phyloP scores from a whole-genome alignment of 2,329 filamentous ascomycete genomes.

The Arthrobotrys entomopaga region DNA sequence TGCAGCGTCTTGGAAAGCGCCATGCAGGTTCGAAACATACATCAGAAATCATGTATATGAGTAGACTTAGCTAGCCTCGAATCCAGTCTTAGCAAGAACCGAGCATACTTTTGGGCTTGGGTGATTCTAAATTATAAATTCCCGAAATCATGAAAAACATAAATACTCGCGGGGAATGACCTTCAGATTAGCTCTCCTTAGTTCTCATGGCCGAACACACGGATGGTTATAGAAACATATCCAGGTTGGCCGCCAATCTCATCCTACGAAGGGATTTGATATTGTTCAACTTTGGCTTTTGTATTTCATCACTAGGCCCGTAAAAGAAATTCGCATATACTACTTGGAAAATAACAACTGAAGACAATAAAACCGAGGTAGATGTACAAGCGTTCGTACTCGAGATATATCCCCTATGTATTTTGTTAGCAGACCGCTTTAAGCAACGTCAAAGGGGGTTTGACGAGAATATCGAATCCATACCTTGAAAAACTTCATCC shows the following conservation, averaged over 20 bases:
- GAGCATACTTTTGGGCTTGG: too few relatives aligned
- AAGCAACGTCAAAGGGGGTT: neutral
- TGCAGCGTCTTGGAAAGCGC: too few relatives aligned
- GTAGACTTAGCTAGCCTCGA: too few relatives aligned
- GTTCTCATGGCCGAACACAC: slow-evolving; percentile 54
- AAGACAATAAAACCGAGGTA: neutral
- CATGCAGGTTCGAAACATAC: too few relatives aligned
- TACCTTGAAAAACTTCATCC: slow-evolving; percentile 53
- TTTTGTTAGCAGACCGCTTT: neutral
- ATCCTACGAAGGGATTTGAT: slow-evolving; percentile 37
- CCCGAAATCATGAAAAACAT: neutral
- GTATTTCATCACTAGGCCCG: slow-evolving; percentile 52
- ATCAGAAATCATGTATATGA: too few relatives aligned
- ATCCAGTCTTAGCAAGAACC: too few relatives aligned
- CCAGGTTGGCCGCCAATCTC: slow-evolving; percentile 50
- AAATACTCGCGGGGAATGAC: slow-evolving; percentile 10
- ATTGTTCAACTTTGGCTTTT: slow-evolving; percentile 52
- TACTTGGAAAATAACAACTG: slow-evolving; percentile 24
- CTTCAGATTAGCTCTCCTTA: slow-evolving; percentile 55
- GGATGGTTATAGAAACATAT: slow-evolving; percentile 36
- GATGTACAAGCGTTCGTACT: slow-evolving; percentile 32
- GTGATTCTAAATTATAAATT: neutral
- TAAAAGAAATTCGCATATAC: slow-evolving; percentile 23
- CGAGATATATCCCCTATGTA: slow-evolving; percentile 10
- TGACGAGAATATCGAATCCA: neutral